Base-by-base conservation (phyloP, 139 green algal genomes). In the Micromonas commoda region DNA sequence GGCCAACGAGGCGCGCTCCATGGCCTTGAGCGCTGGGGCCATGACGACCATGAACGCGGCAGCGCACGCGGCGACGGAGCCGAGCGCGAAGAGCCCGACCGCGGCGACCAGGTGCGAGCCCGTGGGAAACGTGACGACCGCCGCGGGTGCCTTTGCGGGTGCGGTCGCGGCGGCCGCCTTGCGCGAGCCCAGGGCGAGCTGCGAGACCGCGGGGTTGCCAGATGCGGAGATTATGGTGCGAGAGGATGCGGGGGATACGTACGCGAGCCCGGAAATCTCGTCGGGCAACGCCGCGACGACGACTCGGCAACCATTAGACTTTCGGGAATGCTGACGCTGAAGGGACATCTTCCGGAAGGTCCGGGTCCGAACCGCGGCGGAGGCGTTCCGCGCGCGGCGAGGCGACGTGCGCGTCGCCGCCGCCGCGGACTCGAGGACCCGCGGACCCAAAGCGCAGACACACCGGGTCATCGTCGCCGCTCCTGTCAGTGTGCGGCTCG, bases 51-150 rank as follows among this genome's bases (percentile, higher is more conserved):
- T 57, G 26, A 39, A 23, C n/a, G 26, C 64, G 81, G 69, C 78
- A 38, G 83, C 86, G 85, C 77, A 87, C 76, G 83, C 78, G n/a
- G 81, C 87, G 45, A 86, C 83, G 67, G 79, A 86, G 29, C 82
- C 87, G 65, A 63, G 60, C 38, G 64, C 64, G 64, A 57, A 57
- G 45, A 57, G 9, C 45, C 9, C 45, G 45, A 16, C 9, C 45
- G 45, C 45, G 45, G 45, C 9, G 45, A 57, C 9, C 45, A 16
- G 9, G 45, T 23, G 9, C 45, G 45, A 23, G 45, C 9, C 45
- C 45, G 45, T 16, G 45, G 9, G 9, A 9, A 16, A 16, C 45
- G 45, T 57, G 9, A 16, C 9, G 9, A 16, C 9, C 45, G 45
- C 9, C 45, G 45, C 45, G 45, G 45, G 45, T 16, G 45, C 45